Conservation (phyloP, 768 basidiomycete species). For the Lentinula boryana region DNA sequence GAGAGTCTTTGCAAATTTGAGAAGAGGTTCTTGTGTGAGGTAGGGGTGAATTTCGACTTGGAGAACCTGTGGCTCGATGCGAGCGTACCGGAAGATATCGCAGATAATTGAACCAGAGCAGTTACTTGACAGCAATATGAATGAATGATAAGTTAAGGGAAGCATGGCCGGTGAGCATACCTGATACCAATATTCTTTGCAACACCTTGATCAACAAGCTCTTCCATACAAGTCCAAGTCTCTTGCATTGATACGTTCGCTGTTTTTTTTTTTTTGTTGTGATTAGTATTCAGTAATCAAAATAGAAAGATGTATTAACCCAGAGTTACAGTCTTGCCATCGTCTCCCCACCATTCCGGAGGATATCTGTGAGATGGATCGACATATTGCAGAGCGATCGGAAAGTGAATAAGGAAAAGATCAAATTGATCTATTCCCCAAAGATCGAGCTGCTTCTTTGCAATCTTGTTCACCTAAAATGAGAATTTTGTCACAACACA, state of each 20-base stretch:
- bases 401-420: conserved; percentile 81
- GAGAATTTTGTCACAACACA: background rate
- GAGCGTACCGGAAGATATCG: conserved; percentile 77
- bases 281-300: background rate
- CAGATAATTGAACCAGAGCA: conserved; percentile 64
- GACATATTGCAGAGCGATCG: conserved; percentile 75
- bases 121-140: conserved; percentile 43
- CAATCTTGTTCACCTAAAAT: conserved; percentile 43
- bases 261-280: conserved; percentile 14
- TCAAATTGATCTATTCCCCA: conserved; percentile 89
- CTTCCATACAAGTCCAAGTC: conserved; percentile 83
- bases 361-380: conserved; percentile 74
- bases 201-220: conserved; percentile 62
- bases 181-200: conserved; percentile 78
- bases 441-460: conserved; percentile 60
- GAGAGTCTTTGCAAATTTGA: conserved; percentile 46
- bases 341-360: conserved; percentile 76
- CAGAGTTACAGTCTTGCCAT: conserved; percentile 57
- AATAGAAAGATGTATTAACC: conserved; percentile 29
- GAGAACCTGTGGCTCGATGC: conserved; percentile 61
- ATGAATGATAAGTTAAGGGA: background rate
- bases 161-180: conserved; percentile 22
- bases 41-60: conserved; percentile 73
- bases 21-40: conserved; percentile 53
- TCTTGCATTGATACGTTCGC: conserved; percentile 69